Percentiles rank a stretch among this genome's conserved stretches.
These are phyloP conservation scores for Oehlia diaphana DNA, from an alignment of 192 early-diverging fungal genomes.

Conservation along the genomic window DNA sequence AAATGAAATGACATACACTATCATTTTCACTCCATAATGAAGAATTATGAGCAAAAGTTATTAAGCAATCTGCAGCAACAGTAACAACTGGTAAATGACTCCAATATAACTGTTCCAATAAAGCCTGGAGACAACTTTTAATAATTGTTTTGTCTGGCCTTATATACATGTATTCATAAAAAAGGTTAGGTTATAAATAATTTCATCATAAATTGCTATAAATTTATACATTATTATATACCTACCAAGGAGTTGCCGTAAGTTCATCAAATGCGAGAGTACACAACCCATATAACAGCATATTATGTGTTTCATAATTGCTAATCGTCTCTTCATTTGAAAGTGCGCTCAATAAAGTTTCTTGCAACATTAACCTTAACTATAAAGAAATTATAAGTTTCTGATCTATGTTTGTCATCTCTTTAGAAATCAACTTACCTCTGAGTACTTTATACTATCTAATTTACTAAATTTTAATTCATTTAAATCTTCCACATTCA, in stretches of 20 bases:
- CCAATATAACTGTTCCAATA: constrained; percentile 69
- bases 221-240: neutral
- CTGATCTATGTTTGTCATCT: neutral
- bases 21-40: constrained; percentile 56
- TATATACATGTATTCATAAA: neutral
- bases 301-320: constrained; percentile 41
- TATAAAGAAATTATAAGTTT: constrained; percentile 6
- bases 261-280: constrained; percentile 41
- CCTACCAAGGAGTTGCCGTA: constrained; percentile 30
- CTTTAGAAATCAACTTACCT: neutral
- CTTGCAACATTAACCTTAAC: constrained; percentile 39
- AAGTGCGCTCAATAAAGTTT: constrained; percentile 34
- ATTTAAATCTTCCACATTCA: constrained; percentile 2
- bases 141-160: constrained; percentile 35
- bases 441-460: neutral
- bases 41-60: constrained; percentile 59
- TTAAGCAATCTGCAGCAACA: constrained; percentile 65
- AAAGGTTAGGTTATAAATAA: neutral
- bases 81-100: constrained; percentile 59
- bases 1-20: constrained; percentile 36
- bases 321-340: constrained; percentile 22
- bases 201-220: neutral
- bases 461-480: neutral
- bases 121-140: constrained; percentile 60
- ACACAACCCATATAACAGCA: constrained; percentile 41